Conservation (phyloP, 805 yeast species). For the Lipomyces spencermartinsiae region DNA sequence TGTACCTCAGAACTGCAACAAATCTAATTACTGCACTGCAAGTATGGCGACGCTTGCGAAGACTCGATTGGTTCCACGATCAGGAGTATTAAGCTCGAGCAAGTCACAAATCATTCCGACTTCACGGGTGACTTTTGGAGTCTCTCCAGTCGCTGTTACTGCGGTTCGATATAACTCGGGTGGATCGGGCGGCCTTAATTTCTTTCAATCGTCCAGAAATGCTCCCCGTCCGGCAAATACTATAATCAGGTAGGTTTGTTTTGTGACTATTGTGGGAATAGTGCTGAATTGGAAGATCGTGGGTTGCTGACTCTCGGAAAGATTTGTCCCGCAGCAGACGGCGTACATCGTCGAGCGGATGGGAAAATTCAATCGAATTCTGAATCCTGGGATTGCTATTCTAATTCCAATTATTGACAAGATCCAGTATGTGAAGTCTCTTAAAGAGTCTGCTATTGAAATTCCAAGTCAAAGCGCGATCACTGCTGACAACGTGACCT, state of each 20-base stretch:
- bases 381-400: constrained; percentile 79
- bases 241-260: constrained; percentile 22
- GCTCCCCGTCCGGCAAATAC: constrained; percentile 31
- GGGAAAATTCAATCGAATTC: constrained; percentile 77
- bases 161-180: constrained; percentile 1
- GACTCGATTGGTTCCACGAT: neutral
- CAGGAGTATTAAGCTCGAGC: neutral
- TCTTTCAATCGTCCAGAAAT: constrained; percentile 17
- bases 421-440: constrained; percentile 79
- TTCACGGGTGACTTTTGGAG: neutral
- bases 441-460: constrained; percentile 85
- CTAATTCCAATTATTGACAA: constrained; percentile 75
- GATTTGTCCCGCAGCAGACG: constrained; percentile 88
- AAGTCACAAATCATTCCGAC: neutral
- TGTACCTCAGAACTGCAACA: neutral
- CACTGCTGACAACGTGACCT: constrained; percentile 82
- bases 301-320: constrained; percentile 22
- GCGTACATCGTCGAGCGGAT: constrained; percentile 91
- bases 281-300: neutral
- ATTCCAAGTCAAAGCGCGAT: constrained; percentile 85
- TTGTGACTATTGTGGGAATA: neutral
- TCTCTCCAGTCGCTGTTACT: neutral
- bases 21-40: neutral
- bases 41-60: constrained; percentile 8
- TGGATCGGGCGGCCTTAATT: constrained; percentile 17